These are phyloP conservation scores for Fagopyrum tataricum DNA, from an alignment of 148 eudicot species.

Conservation along the genomic window DNA sequence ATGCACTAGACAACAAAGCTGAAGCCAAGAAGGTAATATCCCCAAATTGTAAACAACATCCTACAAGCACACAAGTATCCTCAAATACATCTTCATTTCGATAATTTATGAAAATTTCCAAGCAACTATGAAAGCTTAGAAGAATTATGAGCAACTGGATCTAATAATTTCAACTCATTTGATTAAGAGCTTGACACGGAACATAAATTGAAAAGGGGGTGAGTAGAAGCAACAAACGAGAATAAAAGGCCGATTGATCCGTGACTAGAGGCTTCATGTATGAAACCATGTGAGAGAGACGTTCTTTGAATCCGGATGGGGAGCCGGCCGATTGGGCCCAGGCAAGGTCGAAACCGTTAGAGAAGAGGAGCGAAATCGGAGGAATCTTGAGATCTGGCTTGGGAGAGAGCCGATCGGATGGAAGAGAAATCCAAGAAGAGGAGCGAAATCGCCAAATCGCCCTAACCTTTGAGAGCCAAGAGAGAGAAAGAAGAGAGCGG, in stretches of 20 bases:
- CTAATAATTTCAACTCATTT: background rate
- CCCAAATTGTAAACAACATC: background rate
- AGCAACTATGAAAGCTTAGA: background rate
- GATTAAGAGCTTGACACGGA: background rate
- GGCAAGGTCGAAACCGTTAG: no score
- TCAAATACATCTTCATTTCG: background rate
- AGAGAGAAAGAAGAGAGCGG: no score
- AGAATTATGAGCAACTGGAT: background rate
- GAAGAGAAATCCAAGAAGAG: no score
- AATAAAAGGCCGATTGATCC: background rate
- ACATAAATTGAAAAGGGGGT: background rate
- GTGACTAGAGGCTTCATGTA: no score
- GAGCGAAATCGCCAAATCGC: no score
- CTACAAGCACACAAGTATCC: background rate
- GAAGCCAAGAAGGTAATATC: background rate
- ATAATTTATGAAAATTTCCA: background rate
- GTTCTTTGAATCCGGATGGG: no score
- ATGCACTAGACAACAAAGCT: background rate
- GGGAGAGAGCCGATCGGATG: no score
- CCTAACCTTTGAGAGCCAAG: no score
- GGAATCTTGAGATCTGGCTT: no score
- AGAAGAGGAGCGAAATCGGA: no score
- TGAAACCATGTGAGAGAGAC: no score
- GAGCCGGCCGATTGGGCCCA: no score
- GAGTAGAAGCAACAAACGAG: background rate